These are phyloP conservation scores for Gastrodia elata DNA, from an alignment of 106 monocot genomes.

Conservation along the genomic window DNA sequence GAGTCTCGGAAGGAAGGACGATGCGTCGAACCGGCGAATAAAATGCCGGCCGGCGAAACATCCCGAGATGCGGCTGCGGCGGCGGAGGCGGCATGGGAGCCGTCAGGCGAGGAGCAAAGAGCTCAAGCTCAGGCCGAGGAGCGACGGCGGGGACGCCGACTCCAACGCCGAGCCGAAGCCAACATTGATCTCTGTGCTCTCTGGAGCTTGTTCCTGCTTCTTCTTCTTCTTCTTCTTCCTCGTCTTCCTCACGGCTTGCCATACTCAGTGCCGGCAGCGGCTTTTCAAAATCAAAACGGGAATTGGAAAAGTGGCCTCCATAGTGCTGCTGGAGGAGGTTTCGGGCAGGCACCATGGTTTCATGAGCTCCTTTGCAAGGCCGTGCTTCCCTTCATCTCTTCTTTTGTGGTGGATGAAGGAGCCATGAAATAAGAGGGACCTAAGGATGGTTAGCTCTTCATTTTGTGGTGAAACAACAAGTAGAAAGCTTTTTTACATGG, in stretches of 20 bases:
- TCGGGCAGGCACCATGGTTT: slow-evolving; percentile 30
- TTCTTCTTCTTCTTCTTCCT: not conserved
- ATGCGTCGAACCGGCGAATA: not conserved
- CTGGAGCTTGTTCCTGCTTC: slow-evolving; percentile 10
- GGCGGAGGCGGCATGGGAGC: not conserved
- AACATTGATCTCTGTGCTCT: not conserved
- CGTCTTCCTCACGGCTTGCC: slow-evolving; percentile 24
- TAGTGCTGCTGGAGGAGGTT: slow-evolving; percentile 31
- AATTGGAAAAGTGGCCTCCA: slow-evolving; percentile 7
- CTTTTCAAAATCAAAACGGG: not conserved
- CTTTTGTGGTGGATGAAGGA: not conserved
- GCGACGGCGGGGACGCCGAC: not conserved
- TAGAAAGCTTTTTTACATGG: not conserved
- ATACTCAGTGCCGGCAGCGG: slow-evolving; percentile 8
- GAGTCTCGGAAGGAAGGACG: not conserved
- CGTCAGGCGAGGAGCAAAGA: slow-evolving; percentile 13
- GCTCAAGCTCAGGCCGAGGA: slow-evolving; percentile 21
- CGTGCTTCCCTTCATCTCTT: not conserved
- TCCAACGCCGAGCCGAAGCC: slow-evolving; percentile 46
- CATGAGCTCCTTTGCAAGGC: slow-evolving; percentile 1
- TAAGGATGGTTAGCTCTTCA: not conserved
- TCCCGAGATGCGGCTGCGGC: slow-evolving; percentile 5
- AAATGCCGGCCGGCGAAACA: not conserved
- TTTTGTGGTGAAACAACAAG: not conserved
- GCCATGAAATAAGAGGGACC: slow-evolving; percentile 1